Evolutionary conservation across 176 grass and related monocot species (phyloP).

Genomic region (Ensete glaucum): DNA sequence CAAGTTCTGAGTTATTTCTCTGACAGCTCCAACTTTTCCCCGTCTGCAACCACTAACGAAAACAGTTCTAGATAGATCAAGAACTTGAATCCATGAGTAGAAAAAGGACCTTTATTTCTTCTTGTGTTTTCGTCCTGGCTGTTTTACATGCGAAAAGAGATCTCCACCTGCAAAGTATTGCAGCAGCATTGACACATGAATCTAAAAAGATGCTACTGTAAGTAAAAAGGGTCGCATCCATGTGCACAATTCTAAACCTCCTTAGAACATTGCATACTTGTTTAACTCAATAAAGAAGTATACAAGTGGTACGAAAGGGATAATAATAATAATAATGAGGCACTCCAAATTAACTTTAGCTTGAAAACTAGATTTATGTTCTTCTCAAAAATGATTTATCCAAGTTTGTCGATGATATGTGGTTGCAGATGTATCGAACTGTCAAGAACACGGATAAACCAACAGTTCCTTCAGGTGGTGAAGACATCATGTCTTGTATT

Average conservation of each 20-base stretch:
- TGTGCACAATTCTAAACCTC: too few species aligned
- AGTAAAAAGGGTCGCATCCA: neutral
- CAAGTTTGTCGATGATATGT: neutral
- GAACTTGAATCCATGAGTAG: too few species aligned
- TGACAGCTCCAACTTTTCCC: neutral
- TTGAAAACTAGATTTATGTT: too few species aligned
- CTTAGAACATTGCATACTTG: too few species aligned
- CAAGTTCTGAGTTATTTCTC: neutral
- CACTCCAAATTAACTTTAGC: too few species aligned
- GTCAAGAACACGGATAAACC: conserved; percentile 85
- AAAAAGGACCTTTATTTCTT: too few species aligned
- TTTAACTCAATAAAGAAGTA: too few species aligned
- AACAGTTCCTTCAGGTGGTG: conserved; percentile 40
- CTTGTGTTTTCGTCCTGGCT: too few species aligned
- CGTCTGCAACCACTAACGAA: neutral
- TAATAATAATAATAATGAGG: too few species aligned
- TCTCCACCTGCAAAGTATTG: neutral
- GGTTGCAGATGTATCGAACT: conserved; percentile 86
- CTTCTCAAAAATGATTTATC: too few species aligned
- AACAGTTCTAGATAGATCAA: neutral
- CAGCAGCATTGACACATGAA: neutral
- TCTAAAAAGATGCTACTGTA: conserved; percentile 1
- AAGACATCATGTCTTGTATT: neutral
- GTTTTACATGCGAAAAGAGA: too few species aligned
- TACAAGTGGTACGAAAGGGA: too few species aligned